Conservation (phyloP, 805 yeast genomes). For the Cyberlindnera mrakii region DNA sequence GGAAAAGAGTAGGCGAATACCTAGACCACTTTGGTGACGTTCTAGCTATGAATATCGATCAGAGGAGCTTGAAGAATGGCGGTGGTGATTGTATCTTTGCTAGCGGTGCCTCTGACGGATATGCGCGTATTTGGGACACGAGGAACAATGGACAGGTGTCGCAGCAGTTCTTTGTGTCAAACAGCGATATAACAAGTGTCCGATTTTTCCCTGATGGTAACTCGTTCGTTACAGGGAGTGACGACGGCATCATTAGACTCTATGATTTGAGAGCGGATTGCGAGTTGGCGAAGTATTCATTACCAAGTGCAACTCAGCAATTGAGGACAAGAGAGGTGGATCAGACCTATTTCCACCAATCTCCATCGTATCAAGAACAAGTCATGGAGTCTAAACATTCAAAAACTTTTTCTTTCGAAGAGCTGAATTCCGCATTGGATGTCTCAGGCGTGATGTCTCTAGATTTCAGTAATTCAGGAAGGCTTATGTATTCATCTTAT, state of each 20-base stretch:
- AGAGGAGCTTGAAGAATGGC: conserved; percentile 3
- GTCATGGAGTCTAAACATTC: conserved; percentile 3
- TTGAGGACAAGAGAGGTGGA: conserved; percentile 1
- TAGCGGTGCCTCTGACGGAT: conserved; percentile 66
- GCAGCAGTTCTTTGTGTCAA: conserved; percentile 48
- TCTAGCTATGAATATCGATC: conserved; percentile 37
- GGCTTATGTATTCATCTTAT: conserved; percentile 69
- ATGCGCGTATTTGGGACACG: conserved; percentile 60
- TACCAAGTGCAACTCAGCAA: conserved; percentile 14
- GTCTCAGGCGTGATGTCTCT: conserved; percentile 67
- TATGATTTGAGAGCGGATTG: conserved; percentile 78
- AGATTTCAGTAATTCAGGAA: conserved; percentile 68
- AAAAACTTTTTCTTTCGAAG: conserved; percentile 24
- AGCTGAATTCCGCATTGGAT: conserved; percentile 31
- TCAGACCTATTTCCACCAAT: conserved; percentile 14
- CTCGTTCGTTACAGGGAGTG: conserved; percentile 70
- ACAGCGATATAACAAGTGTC: conserved; percentile 58
- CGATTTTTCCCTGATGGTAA: conserved; percentile 65
- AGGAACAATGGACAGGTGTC: conserved; percentile 34
- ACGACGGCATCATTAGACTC: conserved; percentile 65
- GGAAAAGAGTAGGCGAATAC: conserved; percentile 46
- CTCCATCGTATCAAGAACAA: conserved; percentile 5
- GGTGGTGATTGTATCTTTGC: conserved; percentile 34
- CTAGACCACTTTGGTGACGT: conserved; percentile 72
- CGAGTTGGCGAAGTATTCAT: conserved; percentile 46